These are phyloP conservation scores for Exophiala bonariae DNA, from an alignment of 2,329 filamentous ascomycete species.

Conservation along the genomic window DNA sequence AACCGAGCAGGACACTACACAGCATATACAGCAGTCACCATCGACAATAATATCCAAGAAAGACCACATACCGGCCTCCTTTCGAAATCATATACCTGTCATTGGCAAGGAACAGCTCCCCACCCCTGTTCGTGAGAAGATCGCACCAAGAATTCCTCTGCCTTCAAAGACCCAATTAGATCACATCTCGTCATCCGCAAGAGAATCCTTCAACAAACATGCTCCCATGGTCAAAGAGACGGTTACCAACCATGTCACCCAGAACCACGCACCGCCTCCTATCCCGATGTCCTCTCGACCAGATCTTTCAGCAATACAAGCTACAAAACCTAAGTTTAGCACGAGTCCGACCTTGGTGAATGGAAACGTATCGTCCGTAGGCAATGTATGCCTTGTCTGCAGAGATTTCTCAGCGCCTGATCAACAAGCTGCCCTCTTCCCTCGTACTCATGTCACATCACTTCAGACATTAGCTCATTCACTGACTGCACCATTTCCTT, in stretches of 20 bases:
- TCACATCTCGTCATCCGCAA: not conserved
- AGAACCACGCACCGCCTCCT: slow-evolving; percentile 42
- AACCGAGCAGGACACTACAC: slow-evolving; percentile 8
- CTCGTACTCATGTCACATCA: slow-evolving; percentile 70
- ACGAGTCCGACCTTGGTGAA: slow-evolving; percentile 6
- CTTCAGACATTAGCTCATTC: slow-evolving; percentile 74
- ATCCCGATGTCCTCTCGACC: slow-evolving; percentile 57
- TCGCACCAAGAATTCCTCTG: not conserved
- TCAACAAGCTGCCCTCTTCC: slow-evolving; percentile 72
- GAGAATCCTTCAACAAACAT: not conserved
- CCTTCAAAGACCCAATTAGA: slow-evolving; percentile 9
- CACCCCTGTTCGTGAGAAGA: not conserved
- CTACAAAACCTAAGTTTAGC: slow-evolving; percentile 47
- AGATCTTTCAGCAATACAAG: slow-evolving; percentile 57
- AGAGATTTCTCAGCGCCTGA: slow-evolving; percentile 86
- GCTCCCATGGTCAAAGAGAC: slow-evolving; percentile 1
- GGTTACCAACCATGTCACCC: slow-evolving; percentile 1
- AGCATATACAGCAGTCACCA: not conserved
- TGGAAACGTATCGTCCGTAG: slow-evolving; percentile 21
- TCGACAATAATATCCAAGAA: not conserved
- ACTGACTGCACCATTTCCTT: slow-evolving; percentile 77
- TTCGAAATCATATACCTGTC: too few species aligned
- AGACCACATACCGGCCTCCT: too few species aligned
- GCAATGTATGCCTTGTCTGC: slow-evolving; percentile 69
- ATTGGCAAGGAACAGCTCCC: not conserved